phyloP scores from a whole-genome alignment of 2,329 filamentous ascomycete genomes.

The Alternaria sp. region DNA sequence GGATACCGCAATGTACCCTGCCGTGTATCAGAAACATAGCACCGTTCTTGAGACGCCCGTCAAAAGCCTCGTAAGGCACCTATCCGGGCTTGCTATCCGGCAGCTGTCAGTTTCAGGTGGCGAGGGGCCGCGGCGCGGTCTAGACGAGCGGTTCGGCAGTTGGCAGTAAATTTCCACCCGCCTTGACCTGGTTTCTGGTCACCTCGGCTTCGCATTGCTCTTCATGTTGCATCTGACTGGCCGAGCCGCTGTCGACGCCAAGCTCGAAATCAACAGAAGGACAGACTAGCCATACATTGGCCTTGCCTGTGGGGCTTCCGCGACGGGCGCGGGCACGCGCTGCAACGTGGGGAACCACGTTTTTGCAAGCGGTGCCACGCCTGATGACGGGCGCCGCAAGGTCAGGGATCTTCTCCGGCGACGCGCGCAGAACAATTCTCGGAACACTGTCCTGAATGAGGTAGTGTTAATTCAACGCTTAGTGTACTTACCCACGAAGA shows the following conservation, averaged over 20 bases:
- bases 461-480: conserved; percentile 9
- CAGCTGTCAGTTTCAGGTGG: conserved; percentile 21
- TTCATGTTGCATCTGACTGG: conserved; percentile 15
- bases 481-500: conserved; percentile 1
- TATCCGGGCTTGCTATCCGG: conserved; percentile 23
- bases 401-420: conserved; percentile 14
- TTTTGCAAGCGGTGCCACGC: conserved; percentile 30
- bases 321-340: conserved; percentile 32
- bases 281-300: conserved; percentile 33
- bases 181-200: conserved; percentile 20
- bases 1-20: conserved; percentile 14
- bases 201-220: conserved; percentile 15
- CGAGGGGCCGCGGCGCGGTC: conserved; percentile 18
- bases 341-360: conserved; percentile 46
- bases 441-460: conserved; percentile 4
- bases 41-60: conserved; percentile 22
- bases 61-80: conserved; percentile 22
- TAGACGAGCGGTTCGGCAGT: conserved; percentile 34
- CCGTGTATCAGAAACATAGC: conserved; percentile 18
- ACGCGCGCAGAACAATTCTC: conserved; percentile 18
- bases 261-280: conserved; percentile 16
- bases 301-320: conserved; percentile 31
- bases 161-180: conserved; percentile 17
- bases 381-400: conserved; percentile 24
- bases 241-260: conserved; percentile 16